Evolutionary conservation across 2,329 filamentous ascomycete species (phyloP), one percentile per base, ranked within the genome.

Genomic region (Fusarium armeniacum): DNA sequence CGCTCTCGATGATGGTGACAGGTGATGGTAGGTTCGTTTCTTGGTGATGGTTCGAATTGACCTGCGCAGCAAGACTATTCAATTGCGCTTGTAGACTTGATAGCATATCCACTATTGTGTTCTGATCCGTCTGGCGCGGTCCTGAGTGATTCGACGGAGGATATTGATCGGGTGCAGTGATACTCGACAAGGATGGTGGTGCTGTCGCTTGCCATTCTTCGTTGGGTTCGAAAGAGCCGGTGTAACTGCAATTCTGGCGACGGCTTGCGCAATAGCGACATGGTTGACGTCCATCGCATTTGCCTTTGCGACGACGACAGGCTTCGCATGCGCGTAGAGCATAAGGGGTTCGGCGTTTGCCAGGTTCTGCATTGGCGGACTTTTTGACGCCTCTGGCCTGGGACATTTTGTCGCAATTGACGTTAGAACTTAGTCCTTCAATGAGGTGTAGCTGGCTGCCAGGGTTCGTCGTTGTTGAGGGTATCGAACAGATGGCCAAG

Each of bases 11-110:
- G 18, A 43, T 22, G 0, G 64, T 53, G 7, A 58, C 56, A 18
- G 65, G 65, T 1, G 64, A 58, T 5, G 64, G 58, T 2, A 67
- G 24, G 22, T 22, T 38, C 5, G 45, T 32, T 5, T 3, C 13
- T 11, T 52, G 35, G 13, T 41, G 36, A 2, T 44, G 50, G 12
- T 61, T 50, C 4, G 33, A 62, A 12, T 26, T 56, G 0, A 68
- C 65, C 18, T 69, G 65, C 4, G 65, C 64, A 11, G 60, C 53
- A 6, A 68, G 26, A 5, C n/a, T 69, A 16, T 68, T 65, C 12
- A 69, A 6, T 18, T 68, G 65, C 7, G 58, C 40, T 7, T 68
- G 65, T 1, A 68, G 46, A 11, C 41, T 66, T 1, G 65, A 61
- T 2, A 68, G 28, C 61, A 68, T 52, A 4, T 69, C 65, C 5